Percentiles rank a stretch among this genome's conserved stretches.
These are phyloP conservation scores for Mycothermus thermophilus DNA, from an alignment of 495 filamentous ascomycete genomes.

Conservation along the genomic window DNA sequence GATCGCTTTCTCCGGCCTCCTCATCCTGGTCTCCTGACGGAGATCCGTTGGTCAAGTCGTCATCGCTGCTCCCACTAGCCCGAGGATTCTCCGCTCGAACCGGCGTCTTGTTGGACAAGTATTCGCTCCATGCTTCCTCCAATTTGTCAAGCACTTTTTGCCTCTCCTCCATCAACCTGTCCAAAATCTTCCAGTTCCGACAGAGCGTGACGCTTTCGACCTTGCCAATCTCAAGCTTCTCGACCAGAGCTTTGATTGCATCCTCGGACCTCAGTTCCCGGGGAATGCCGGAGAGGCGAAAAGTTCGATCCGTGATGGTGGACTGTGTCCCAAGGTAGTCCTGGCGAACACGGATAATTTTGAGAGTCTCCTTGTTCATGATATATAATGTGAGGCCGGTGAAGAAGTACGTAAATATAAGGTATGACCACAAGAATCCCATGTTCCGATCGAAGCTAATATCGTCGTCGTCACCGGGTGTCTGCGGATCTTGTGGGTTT, in stretches of 20 bases:
- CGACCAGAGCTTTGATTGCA: constrained; percentile 74
- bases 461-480: constrained; percentile 10
- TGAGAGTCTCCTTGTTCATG: constrained; percentile 64
- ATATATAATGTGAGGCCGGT: constrained; percentile 70
- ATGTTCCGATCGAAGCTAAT: constrained; percentile 24
- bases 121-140: constrained; percentile 73
- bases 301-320: constrained; percentile 86
- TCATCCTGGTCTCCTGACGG: no score
- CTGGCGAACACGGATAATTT: constrained; percentile 73
- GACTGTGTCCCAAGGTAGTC: constrained; percentile 85
- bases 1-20: constrained; percentile 31
- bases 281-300: constrained; percentile 83
- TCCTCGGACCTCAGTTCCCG: constrained; percentile 63
- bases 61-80: no score
- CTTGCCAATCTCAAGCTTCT: constrained; percentile 80
- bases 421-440: constrained; percentile 81
- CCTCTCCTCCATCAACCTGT: constrained; percentile 57
- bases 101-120: constrained; percentile 20
- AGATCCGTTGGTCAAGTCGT: no score
- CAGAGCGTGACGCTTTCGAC: constrained; percentile 84
- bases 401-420: constrained; percentile 85
- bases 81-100: no score
- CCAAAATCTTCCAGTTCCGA: constrained; percentile 73
- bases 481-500: neutral
- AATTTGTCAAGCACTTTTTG: constrained; percentile 51